Conservation (phyloP, 2,329 filamentous ascomycete species). For the Botryotinia calthae region DNA sequence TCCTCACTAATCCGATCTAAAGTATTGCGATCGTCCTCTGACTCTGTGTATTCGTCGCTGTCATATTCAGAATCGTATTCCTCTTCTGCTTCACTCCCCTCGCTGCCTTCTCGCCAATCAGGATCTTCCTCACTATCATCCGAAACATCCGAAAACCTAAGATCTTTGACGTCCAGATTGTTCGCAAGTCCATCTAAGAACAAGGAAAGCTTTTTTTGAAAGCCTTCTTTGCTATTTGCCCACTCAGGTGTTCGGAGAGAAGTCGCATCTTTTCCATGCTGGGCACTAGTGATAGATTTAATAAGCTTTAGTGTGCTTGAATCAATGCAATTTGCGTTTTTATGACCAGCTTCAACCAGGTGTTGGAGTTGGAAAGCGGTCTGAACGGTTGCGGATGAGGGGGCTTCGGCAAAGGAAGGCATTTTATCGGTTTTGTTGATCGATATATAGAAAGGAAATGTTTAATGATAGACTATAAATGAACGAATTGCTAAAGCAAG, state of each 20-base stretch:
- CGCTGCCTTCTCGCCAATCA: not conserved
- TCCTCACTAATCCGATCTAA: constrained; percentile 15
- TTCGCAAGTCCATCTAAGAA: constrained; percentile 1
- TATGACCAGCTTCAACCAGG: not conserved
- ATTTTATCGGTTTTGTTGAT: not conserved
- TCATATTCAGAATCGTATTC: constrained; percentile 14
- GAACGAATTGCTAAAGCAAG: not conserved
- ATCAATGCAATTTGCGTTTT: constrained; percentile 3
- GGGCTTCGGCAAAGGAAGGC: constrained; percentile 8
- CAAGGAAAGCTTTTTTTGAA: constrained; percentile 1
- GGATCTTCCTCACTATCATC: not conserved
- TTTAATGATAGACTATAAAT: not conserved
- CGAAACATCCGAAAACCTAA: not conserved
- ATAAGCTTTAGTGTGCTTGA: not conserved
- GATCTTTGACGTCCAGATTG: not conserved
- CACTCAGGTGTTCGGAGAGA: constrained; percentile 1
- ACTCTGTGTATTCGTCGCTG: constrained; percentile 6
- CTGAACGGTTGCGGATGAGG: not conserved
- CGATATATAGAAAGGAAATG: not conserved
- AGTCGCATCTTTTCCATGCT: not conserved
- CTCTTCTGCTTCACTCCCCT: not conserved
- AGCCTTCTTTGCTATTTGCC: constrained; percentile 6
- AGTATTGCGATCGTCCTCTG: constrained; percentile 11
- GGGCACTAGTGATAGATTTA: not conserved
- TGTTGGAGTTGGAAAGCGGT: constrained; percentile 11